These are phyloP conservation scores for Neurospora tetrasperma DNA, from an alignment of 495 filamentous ascomycete species.

Conservation along the genomic window DNA sequence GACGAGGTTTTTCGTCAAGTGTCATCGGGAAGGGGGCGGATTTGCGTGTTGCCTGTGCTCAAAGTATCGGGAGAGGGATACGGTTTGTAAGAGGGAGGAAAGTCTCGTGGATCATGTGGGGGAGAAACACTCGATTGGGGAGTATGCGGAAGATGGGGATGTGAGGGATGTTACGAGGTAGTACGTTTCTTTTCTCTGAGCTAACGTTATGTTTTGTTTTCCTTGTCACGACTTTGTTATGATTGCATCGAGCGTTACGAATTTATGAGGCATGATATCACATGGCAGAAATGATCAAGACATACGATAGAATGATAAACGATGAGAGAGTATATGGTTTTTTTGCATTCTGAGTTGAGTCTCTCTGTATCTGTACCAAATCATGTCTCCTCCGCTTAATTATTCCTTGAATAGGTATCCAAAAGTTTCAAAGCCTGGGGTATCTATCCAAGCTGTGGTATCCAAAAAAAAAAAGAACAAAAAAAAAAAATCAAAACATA, in stretches of 20 bases:
- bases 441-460: not conserved
- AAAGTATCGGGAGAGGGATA: constrained; percentile 18
- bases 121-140: constrained; percentile 16
- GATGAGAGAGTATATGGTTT: not conserved
- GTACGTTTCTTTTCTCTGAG: not conserved
- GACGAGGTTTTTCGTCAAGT: constrained; percentile 25
- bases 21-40: constrained; percentile 21
- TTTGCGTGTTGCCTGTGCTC: constrained; percentile 25
- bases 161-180: constrained; percentile 14
- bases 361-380: not conserved
- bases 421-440: not conserved
- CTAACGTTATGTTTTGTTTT: no score
- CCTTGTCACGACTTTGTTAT: not conserved
- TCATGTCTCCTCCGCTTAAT: not conserved
- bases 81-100: constrained; percentile 17
- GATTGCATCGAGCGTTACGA: not conserved
- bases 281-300: not conserved
- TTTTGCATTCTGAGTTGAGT: not conserved
- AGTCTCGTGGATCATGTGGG: constrained; percentile 22
- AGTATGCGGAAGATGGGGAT: constrained; percentile 22
- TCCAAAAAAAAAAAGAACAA: not conserved
- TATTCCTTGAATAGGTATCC: not conserved
- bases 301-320: not conserved
- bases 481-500: not conserved
- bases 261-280: not conserved